phyloP scores from a whole-genome alignment of 176 grass and related monocot genomes.

The Cenchrus fungigraminus region DNA sequence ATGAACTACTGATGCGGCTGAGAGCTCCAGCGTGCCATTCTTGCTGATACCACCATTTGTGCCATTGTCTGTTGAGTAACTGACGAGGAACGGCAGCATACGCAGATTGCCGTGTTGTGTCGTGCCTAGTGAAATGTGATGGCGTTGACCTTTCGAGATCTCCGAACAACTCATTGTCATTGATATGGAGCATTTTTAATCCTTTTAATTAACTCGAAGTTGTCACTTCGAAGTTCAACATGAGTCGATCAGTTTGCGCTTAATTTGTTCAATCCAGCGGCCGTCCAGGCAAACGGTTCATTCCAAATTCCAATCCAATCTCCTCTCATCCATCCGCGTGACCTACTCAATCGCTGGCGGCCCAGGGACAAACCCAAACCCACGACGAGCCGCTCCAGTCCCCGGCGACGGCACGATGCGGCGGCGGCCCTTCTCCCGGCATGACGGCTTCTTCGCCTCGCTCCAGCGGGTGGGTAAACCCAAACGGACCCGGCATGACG shows the following conservation, averaged over 20 bases:
- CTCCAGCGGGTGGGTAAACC: slow-evolving; percentile 46
- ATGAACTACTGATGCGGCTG: background rate
- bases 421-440: slow-evolving; percentile 48
- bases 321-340: background rate
- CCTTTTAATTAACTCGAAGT: too few species aligned
- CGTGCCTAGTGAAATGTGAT: background rate
- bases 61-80: background rate
- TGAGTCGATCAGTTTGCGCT: background rate
- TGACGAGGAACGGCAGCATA: background rate
- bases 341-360: background rate
- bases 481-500: slow-evolving; percentile 24
- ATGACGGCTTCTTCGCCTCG: slow-evolving; percentile 59
- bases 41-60: too few species aligned
- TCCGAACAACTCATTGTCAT: background rate
- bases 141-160: background rate
- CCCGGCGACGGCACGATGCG: slow-evolving; percentile 4
- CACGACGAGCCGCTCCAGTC: background rate
- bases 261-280: too few species aligned
- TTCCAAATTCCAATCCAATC: background rate
- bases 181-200: too few species aligned
- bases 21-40: background rate
- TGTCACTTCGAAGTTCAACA: background rate
- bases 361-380: background rate
- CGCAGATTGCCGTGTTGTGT: background rate
- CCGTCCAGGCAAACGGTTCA: too few species aligned